phyloP scores from a whole-genome alignment of 768 basidiomycete genomes.

The Rhizopogon roseolus region DNA sequence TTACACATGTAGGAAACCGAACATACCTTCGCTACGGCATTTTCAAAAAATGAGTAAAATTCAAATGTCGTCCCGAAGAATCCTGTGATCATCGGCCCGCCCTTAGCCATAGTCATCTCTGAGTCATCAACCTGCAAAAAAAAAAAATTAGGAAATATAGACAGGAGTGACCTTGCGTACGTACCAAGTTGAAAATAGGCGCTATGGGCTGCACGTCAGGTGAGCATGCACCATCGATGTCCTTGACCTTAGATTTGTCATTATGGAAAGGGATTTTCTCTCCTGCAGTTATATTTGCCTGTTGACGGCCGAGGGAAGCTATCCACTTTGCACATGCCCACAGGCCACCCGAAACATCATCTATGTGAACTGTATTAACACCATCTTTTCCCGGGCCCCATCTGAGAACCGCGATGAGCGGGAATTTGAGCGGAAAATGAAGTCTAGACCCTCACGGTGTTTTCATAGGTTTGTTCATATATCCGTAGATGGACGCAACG shows the following conservation, averaged over 20 bases:
- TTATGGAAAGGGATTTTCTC: conserved; percentile 60
- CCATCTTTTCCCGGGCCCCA: conserved; percentile 78
- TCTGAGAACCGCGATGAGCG: conserved; percentile 32
- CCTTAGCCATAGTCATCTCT: conserved; percentile 60
- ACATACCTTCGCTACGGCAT: conserved; percentile 58
- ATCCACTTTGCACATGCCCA: conserved; percentile 83
- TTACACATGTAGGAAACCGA: conserved; percentile 2
- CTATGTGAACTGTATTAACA: conserved; percentile 71
- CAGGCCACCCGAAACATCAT: conserved; percentile 72
- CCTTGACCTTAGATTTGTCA: conserved; percentile 62
- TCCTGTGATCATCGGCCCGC: conserved; percentile 61
- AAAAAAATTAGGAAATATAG: not conserved
- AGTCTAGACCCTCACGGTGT: conserved; percentile 50
- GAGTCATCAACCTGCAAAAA: conserved; percentile 65
- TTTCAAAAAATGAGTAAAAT: conserved; percentile 70
- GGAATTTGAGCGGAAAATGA: not conserved
- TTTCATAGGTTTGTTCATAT: conserved; percentile 82
- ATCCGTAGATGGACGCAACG: conserved; percentile 76
- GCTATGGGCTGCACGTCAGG: conserved; percentile 57
- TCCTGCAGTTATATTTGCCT: conserved; percentile 63
- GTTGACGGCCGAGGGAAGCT: conserved; percentile 50
- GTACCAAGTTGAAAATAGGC: conserved; percentile 79
- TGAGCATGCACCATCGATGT: conserved; percentile 57
- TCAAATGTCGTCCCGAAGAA: conserved; percentile 79
- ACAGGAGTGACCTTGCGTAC: conserved; percentile 27